These are phyloP conservation scores for Crotalaria pallida DNA, from an alignment of 306 rosid genomes.

Conservation along the genomic window DNA sequence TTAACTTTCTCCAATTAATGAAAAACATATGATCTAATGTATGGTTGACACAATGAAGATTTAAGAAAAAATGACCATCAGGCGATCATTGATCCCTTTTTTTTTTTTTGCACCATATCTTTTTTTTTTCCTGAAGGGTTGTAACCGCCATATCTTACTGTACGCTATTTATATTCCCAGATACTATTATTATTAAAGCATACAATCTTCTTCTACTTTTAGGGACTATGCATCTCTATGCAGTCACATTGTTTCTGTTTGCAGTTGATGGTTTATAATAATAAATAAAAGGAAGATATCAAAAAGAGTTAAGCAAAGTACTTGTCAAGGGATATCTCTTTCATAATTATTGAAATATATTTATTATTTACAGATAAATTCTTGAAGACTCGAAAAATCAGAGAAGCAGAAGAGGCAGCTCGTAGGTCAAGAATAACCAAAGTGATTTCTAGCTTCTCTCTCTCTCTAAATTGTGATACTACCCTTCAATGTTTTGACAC, in stretches of 20 bases:
- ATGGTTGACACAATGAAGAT: not conserved
- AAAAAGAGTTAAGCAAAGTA: not conserved
- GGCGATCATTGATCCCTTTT: not conserved
- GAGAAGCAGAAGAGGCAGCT: constrained; percentile 64
- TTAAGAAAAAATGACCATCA: not conserved
- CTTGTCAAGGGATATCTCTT: not conserved
- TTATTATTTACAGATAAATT: constrained; percentile 39
- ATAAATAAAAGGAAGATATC: not conserved
- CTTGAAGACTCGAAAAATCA: constrained; percentile 55
- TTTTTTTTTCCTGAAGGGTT: too few species aligned
- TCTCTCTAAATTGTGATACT: not conserved
- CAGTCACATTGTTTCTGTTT: not conserved
- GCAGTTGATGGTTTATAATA: not conserved
- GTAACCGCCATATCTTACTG: not conserved
- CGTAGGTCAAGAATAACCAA: constrained; percentile 54
- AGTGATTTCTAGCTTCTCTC: constrained; percentile 20
- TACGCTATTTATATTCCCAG: not conserved
- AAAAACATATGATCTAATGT: not conserved
- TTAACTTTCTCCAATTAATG: not conserved
- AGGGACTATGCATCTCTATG: not conserved
- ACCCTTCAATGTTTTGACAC: not conserved
- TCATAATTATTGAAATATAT: not conserved
- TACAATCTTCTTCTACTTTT: not conserved
- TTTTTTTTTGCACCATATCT: not conserved
- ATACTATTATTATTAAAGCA: not conserved